A percentile compares a stretch with the other conserved stretches of the same genome.
These are phyloP conservation scores for Zopfia rhizophila DNA, from an alignment of 2,329 filamentous ascomycete genomes.

Conservation along the genomic window DNA sequence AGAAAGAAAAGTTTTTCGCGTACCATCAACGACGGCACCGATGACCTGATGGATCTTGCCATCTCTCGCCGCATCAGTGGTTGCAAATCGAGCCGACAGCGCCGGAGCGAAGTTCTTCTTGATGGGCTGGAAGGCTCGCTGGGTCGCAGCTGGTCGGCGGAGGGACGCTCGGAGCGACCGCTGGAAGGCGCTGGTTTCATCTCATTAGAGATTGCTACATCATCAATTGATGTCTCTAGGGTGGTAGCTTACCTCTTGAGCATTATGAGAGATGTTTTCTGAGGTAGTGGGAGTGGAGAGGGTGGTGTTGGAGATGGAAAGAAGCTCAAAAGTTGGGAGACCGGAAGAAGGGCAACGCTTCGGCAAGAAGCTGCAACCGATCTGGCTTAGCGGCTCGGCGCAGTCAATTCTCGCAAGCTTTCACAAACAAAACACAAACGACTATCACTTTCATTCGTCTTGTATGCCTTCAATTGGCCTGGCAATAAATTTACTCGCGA, in stretches of 20 bases:
- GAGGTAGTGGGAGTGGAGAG: conserved; percentile 47
- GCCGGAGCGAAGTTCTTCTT: conserved; percentile 68
- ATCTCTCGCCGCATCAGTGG: conserved; percentile 64
- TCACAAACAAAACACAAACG: no score
- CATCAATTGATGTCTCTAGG: conserved; percentile 49
- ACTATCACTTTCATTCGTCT: no score
- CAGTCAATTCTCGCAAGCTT: no score
- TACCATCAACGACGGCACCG: conserved; percentile 98
- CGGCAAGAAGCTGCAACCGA: no score
- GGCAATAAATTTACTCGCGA: no score
- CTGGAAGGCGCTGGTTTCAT: conserved; percentile 69
- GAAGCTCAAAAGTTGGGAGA: no score
- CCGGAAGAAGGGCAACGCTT: no score
- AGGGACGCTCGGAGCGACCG: conserved; percentile 71
- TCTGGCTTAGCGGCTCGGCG: no score
- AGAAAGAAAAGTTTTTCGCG: conserved; percentile 57
- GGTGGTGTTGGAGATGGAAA: conserved; percentile 42
- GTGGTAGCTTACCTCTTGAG: conserved; percentile 67
- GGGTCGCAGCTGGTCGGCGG: conserved; percentile 65
- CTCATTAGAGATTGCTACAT: conserved; percentile 51
- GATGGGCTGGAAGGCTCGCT: conserved; percentile 67
- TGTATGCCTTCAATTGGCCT: no score
- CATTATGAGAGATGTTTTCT: conserved; percentile 64
- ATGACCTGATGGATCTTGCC: conserved; percentile 85
- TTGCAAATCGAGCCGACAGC: conserved; percentile 70